Conservation (phyloP, 2,329 filamentous ascomycete species). For the Pleomassaria siparia region DNA sequence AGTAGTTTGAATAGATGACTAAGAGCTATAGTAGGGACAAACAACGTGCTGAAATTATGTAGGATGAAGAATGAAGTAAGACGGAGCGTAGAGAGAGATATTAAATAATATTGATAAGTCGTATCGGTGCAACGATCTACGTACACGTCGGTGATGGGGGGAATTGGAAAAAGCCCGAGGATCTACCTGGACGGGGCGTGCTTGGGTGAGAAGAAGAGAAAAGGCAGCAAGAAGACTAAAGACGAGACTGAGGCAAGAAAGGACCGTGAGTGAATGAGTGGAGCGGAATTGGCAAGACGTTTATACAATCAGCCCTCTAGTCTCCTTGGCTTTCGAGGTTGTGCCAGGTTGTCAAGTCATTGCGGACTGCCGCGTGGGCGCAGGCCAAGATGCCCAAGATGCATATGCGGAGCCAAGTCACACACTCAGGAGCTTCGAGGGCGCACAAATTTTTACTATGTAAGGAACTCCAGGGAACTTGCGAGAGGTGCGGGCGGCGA, state of each 20-base stretch:
- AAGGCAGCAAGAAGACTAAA: no score
- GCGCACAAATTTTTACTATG: constrained; percentile 12
- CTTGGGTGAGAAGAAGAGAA: constrained; percentile 12
- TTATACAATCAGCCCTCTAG: constrained; percentile 7
- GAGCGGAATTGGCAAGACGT: constrained; percentile 8
- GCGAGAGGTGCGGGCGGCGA: constrained; percentile 8
- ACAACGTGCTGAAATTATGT: constrained; percentile 2
- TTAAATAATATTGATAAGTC: not conserved
- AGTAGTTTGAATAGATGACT: not conserved
- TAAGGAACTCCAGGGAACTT: constrained; percentile 10
- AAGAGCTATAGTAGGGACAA: constrained; percentile 5
- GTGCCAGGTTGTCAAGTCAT: constrained; percentile 11
- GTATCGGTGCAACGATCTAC: constrained; percentile 4
- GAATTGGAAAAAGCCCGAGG: constrained; percentile 4
- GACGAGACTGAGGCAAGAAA: constrained; percentile 2
- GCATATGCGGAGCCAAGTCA: constrained; percentile 27
- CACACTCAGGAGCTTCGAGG: constrained; percentile 17
- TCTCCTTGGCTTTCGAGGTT: constrained; percentile 1
- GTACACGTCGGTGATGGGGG: not conserved
- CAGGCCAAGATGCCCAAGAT: constrained; percentile 28
- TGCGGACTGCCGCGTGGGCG: not conserved
- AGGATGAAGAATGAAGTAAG: not conserved
- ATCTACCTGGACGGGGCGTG: constrained; percentile 12
- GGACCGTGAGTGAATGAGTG: constrained; percentile 6
- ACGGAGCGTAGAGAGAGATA: not conserved